Evolutionary conservation across 2,329 filamentous ascomycete species (phyloP).

Genomic region (Tolypocladium tropicale): DNA sequence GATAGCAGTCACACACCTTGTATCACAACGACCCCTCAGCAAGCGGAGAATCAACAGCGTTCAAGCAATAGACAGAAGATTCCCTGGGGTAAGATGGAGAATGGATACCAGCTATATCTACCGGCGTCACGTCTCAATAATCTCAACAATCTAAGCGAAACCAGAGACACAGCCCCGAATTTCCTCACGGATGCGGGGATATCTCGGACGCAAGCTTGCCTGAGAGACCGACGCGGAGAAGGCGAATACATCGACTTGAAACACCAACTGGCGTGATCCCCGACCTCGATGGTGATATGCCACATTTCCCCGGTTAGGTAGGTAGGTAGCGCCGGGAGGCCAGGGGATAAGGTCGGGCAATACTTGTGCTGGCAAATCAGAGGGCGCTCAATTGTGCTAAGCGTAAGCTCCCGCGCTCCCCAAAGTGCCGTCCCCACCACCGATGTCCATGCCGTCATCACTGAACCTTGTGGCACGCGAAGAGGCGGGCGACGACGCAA

Average conservation of each 20-base stretch:
- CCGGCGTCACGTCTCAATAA: not conserved
- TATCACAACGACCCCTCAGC: too few relatives aligned
- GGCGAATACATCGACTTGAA: not conserved
- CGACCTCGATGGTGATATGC: not conserved
- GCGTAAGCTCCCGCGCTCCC: not conserved
- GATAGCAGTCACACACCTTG: too few relatives aligned
- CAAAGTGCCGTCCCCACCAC: not conserved
- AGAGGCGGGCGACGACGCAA: not conserved
- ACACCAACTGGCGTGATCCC: not conserved
- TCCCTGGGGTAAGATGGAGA: too few relatives aligned
- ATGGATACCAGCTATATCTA: too few relatives aligned
- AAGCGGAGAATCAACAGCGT: too few relatives aligned
- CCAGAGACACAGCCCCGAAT: too few relatives aligned
- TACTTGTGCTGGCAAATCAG: not conserved
- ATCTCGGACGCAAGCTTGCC: not conserved
- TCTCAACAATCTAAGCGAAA: too few relatives aligned
- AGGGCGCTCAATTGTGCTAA: not conserved
- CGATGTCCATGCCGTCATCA: not conserved
- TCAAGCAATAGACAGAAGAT: too few relatives aligned
- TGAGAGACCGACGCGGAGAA: not conserved
- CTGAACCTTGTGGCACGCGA: not conserved
- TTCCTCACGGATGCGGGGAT: not conserved
- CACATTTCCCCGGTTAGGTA: too few relatives aligned
- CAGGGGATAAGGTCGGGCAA: too few relatives aligned
- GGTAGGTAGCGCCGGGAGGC: too few relatives aligned